A percentile compares a stretch with the other conserved stretches of the same genome.
phyloP scores from a whole-genome alignment of 495 filamentous ascomycete species.

The Tuber melanosporum region DNA sequence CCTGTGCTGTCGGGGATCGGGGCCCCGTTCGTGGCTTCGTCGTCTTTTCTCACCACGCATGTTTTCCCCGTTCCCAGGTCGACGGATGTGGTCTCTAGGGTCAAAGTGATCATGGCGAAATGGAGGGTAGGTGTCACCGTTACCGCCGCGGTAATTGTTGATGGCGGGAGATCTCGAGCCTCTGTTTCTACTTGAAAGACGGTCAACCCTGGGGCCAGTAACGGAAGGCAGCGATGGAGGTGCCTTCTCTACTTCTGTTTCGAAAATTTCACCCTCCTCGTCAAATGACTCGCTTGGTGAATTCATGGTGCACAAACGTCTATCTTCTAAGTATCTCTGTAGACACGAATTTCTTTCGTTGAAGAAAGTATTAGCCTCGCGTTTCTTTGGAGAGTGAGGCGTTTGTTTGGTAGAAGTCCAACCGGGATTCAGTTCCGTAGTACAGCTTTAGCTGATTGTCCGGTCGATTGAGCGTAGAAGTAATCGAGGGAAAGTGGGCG shows the following conservation, averaged over 20 bases:
- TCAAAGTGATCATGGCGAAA: constrained; percentile 52
- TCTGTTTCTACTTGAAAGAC: constrained; percentile 57
- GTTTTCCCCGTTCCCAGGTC: constrained; percentile 27
- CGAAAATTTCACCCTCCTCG: constrained; percentile 59
- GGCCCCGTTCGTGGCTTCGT: constrained; percentile 33
- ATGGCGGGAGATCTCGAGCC: constrained; percentile 45
- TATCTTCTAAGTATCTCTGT: constrained; percentile 42
- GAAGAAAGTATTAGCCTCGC: constrained; percentile 50
- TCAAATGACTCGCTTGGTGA: constrained; percentile 64
- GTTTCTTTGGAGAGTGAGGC: constrained; percentile 45
- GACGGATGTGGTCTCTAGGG: constrained; percentile 40
- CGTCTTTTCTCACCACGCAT: constrained; percentile 39
- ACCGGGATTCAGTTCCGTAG: constrained; percentile 52
- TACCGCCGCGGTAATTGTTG: constrained; percentile 35
- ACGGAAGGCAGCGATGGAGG: constrained; percentile 67
- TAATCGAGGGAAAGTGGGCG: neutral
- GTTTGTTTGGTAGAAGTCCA: constrained; percentile 45
- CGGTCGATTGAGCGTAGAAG: neutral
- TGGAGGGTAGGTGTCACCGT: constrained; percentile 58
- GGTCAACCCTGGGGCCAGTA: constrained; percentile 69
- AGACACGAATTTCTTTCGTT: constrained; percentile 84
- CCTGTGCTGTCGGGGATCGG: constrained; percentile 37
- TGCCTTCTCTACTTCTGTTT: constrained; percentile 63
- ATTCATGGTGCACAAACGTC: constrained; percentile 34
- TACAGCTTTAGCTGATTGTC: constrained; percentile 16